These are phyloP conservation scores for Erythrophleum fordii DNA, from an alignment of 306 rosid genomes.

Conservation along the genomic window DNA sequence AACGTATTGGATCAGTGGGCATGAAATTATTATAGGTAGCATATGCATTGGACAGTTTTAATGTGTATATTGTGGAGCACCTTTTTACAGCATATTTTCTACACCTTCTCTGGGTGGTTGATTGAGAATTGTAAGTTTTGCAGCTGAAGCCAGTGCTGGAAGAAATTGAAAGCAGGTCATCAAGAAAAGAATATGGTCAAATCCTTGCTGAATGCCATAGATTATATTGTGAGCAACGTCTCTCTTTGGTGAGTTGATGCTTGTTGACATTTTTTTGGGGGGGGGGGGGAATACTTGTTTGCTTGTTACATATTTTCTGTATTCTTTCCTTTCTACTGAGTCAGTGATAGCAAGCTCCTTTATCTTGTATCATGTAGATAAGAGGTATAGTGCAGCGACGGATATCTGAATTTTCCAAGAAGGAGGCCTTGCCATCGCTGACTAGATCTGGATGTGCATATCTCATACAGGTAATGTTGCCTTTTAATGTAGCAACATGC, in stretches of 20 bases:
- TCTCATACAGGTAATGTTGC: constrained; percentile 78
- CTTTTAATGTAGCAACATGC: constrained; percentile 13
- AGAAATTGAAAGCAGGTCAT: constrained; percentile 94
- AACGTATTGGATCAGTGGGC: constrained; percentile 26
- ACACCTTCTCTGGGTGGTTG: constrained; percentile 13
- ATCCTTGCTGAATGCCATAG: constrained; percentile 93
- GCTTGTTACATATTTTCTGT: constrained; percentile 34
- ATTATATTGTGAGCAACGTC: constrained; percentile 93
- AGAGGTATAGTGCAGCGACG: constrained; percentile 88
- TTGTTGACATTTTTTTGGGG: neutral
- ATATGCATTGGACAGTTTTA: constrained; percentile 15
- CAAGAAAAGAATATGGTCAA: constrained; percentile 93
- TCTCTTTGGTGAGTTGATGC: constrained; percentile 81
- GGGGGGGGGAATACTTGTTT: constrained; percentile 47
- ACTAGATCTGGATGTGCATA: constrained; percentile 99
- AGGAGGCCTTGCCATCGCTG: constrained; percentile 91
- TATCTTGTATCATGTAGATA: constrained; percentile 60
- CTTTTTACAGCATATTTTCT: constrained; percentile 33
- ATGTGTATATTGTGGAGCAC: constrained; percentile 13
- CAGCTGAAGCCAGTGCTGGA: constrained; percentile 92
- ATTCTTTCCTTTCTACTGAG: constrained; percentile 13
- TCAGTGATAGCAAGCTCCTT: constrained; percentile 37
- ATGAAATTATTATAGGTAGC: constrained; percentile 12
- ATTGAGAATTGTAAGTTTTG: constrained; percentile 46
- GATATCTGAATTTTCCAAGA: constrained; percentile 92